Base-by-base conservation (phyloP, 2,329 filamentous ascomycete genomes). In the Cordyceps cicadae region DNA sequence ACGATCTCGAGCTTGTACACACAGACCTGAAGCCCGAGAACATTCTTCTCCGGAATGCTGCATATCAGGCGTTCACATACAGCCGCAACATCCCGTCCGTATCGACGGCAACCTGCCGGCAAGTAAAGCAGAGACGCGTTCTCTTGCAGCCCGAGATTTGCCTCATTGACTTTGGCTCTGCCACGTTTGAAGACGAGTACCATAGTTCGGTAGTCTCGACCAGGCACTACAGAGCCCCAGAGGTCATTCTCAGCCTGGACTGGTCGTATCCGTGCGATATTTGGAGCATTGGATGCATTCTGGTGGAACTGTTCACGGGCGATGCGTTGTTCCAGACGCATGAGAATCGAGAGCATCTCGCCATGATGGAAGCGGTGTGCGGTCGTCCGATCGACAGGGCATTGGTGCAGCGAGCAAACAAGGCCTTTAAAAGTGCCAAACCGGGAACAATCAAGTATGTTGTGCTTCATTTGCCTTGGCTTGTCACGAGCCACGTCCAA, bases 1-100 rank as follows among this genome's bases (percentile, higher is more conserved):
- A 99, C 71, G 94, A 99, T 74, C 83, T 99, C 19, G 96, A 97
- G 72, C 83, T 99, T 65, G 97, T 99, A 63, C 94, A 99, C 72
- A 99, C 94, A 11, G 86, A 88, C 70, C 73, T 88, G 53, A 88
- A 88, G 69, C 86, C 86, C 0, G 86, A 88, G 68, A 88, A 88
- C 66, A 88, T 89, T 63, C 77, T 89, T 32, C 77, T 89, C 12
- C 86, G 84, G 64, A 80, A 87, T 64, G 84, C 81, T 66, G 75
- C 79, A 3, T 88, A 87, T 65, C 86, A 88, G 69, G 87, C 85
- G 1, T 88, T 88, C 67, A 88, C 85, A 2, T 89, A 88, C 68
- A 87, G 87, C 69, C 79, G 86, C 64, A 82, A 83, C 67, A 88
- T 88, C 61, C 86, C 86, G 3, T 88, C 86, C 0, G 87, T 86